A percentile compares a stretch with the other conserved stretches of the same genome.
phyloP scores from a whole-genome alignment of 306 rosid genomes.

The Hippophae tibetana region DNA sequence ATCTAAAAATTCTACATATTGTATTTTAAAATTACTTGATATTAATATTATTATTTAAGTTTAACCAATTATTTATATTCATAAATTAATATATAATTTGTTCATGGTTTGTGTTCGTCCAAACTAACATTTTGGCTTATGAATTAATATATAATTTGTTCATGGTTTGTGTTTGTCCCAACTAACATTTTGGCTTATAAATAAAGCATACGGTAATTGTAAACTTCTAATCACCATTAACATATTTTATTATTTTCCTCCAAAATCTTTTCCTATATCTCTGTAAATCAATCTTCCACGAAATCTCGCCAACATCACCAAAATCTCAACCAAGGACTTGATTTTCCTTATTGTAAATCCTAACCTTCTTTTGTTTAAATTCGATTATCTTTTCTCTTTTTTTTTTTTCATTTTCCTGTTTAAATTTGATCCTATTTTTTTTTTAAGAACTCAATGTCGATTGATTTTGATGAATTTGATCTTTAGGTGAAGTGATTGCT shows the following conservation, averaged over 20 bases:
- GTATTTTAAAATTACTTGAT: too few relatives aligned
- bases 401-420: not conserved
- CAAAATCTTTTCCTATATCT: not conserved
- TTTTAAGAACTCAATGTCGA: too few relatives aligned
- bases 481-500: slow-evolving; percentile 5
- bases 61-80: too few relatives aligned
- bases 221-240: not conserved
- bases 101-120: not conserved
- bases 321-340: slow-evolving; percentile 7
- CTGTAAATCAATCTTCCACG: slow-evolving; percentile 1
- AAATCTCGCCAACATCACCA: slow-evolving; percentile 5
- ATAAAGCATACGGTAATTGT: not conserved
- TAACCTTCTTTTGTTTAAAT: not conserved
- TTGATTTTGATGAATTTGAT: slow-evolving; percentile 2
- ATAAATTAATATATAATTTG: too few relatives aligned
- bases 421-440: slow-evolving; percentile 5
- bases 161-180: not conserved
- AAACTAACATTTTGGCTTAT: not conserved
- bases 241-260: not conserved
- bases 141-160: not conserved
- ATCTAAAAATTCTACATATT: too few relatives aligned
- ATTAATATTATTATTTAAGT: too few relatives aligned
- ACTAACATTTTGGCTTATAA: not conserved
- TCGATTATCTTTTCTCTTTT: not conserved
- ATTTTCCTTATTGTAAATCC: slow-evolving; percentile 14